Base-by-base conservation (phyloP, 441 rosid genomes). In the Gossypium schwendimanii region DNA sequence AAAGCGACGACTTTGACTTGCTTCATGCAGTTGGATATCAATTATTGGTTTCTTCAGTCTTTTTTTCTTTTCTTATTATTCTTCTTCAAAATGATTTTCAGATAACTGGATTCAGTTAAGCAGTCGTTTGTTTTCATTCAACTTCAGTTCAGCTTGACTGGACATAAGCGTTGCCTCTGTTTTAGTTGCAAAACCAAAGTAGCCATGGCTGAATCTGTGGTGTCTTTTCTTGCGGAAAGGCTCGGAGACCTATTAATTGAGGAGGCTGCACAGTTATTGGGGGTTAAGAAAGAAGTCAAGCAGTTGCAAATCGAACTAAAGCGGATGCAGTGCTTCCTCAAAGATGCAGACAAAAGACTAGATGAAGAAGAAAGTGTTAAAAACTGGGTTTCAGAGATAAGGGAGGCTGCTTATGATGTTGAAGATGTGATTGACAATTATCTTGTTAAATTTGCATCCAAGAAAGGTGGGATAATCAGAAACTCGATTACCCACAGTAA, bases 271-370 rank as follows among this genome's bases (percentile, higher is more conserved):
- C 36, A 45, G 7, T 8, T 74, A 12, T 45, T 52, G 12, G 67
- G 77, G 3, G 77, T 67, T 3, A 12, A 39, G 4, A 28, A 24
- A 15, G 50, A 74, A 58, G 52, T 74, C 45, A 5, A 20, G 73
- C 60, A 57, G 49, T 17, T 74, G 71, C 72, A 74, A 28, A 14
- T 1, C 10, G 77, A 77, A 10, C 71, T 68, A 0, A 59, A 52
- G 55, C 26, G 73, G 67, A 79, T 79, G 61, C 61, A 54, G 31
- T 75, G 74, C 31, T 66, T 79, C 76, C 44, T 75, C n/a, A 75
- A 53, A 21, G 81, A 75, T 39, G 81, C 81, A 15, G 76, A 76
- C 31, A 52, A 17, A 47, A 63, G 70, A 15, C 54, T 63, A 63
- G 49, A 41, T 26, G 67, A 63, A 20, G 39, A 44, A 3, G 66